phyloP scores from a whole-genome alignment of 2,329 filamentous ascomycete species.

The Paracoccidioides brasiliensis region DNA sequence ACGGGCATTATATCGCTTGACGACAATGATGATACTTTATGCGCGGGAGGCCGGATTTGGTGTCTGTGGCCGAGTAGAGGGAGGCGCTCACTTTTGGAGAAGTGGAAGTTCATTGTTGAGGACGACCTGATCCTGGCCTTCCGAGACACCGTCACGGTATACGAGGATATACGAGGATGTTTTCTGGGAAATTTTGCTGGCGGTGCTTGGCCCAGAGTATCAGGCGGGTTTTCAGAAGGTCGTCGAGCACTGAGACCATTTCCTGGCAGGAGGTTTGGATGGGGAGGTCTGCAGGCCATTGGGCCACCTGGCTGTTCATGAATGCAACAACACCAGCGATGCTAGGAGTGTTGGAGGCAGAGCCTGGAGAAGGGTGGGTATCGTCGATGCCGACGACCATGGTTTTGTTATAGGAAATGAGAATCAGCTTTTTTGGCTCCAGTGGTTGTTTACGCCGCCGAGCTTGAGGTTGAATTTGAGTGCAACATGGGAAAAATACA shows the following conservation, averaged over 20 bases:
- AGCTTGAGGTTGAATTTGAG: constrained; percentile 75
- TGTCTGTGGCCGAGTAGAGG: constrained; percentile 41
- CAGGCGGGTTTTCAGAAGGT: constrained; percentile 53
- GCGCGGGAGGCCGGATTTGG: constrained; percentile 41
- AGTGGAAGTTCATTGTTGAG: constrained; percentile 50
- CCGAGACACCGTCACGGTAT: constrained; percentile 81
- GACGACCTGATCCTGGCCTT: constrained; percentile 64
- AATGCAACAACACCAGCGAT: constrained; percentile 72
- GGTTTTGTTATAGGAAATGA: constrained; percentile 54
- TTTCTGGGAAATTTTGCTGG: constrained; percentile 44
- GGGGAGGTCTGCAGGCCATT: constrained; percentile 64
- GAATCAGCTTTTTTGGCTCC: constrained; percentile 37
- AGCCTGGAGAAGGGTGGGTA: constrained; percentile 67
- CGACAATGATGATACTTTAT: constrained; percentile 63
- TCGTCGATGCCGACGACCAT: constrained; percentile 86
- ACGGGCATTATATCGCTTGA: constrained; percentile 78
- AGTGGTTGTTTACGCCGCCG: constrained; percentile 61
- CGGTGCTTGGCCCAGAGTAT: constrained; percentile 51
- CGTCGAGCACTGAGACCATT: constrained; percentile 52
- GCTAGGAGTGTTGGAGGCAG: constrained; percentile 49
- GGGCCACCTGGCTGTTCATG: constrained; percentile 52
- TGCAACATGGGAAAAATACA: constrained; percentile 55
- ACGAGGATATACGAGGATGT: constrained; percentile 77
- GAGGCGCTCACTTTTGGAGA: constrained; percentile 46
- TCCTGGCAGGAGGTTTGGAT: constrained; percentile 48